Percentiles rank a stretch among this genome's conserved stretches.
Evolutionary conservation across 2,329 filamentous ascomycete species (phyloP).

Genomic region (Cercospora berteroae): DNA sequence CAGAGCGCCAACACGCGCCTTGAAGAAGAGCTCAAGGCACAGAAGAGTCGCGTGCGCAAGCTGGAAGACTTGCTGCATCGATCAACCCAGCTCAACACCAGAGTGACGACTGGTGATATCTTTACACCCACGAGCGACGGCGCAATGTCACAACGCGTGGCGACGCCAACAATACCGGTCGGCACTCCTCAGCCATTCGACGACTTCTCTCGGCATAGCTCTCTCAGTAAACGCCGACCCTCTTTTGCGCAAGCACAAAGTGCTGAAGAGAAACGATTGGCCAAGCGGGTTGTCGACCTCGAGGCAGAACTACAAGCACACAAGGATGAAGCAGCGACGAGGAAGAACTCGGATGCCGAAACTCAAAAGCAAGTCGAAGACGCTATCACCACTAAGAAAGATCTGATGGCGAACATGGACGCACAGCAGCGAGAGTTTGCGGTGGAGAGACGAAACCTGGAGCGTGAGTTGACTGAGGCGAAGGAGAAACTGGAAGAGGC

Average conservation of each 20-base stretch:
- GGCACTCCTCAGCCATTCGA: constrained; percentile 25
- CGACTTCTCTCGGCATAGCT: constrained; percentile 27
- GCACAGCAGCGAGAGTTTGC: constrained; percentile 85
- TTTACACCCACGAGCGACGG: constrained; percentile 34
- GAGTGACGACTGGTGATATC: constrained; percentile 42
- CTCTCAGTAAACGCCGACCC: constrained; percentile 49
- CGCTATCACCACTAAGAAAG: constrained; percentile 85
- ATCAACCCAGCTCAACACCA: constrained; percentile 59
- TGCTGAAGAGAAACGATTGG: constrained; percentile 61
- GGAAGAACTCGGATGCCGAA: constrained; percentile 56
- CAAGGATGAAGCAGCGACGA: constrained; percentile 64
- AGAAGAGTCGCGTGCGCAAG: constrained; percentile 87
- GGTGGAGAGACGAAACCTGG: constrained; percentile 77
- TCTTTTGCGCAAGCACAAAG: constrained; percentile 61
- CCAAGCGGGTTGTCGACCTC: constrained; percentile 62
- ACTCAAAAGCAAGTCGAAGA: constrained; percentile 74
- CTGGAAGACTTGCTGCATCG: constrained; percentile 90
- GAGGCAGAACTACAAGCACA: constrained; percentile 77
- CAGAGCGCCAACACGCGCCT: constrained; percentile 57
- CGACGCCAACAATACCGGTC: constrained; percentile 22
- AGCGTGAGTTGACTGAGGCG: constrained; percentile 73
- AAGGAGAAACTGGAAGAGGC: constrained; percentile 79
- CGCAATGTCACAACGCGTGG: constrained; percentile 23
- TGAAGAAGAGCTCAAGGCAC: constrained; percentile 68
- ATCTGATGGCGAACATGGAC: constrained; percentile 92